Evolutionary conservation across 331 rosid species (phyloP).

Genomic region (Cucumis variabilis): DNA sequence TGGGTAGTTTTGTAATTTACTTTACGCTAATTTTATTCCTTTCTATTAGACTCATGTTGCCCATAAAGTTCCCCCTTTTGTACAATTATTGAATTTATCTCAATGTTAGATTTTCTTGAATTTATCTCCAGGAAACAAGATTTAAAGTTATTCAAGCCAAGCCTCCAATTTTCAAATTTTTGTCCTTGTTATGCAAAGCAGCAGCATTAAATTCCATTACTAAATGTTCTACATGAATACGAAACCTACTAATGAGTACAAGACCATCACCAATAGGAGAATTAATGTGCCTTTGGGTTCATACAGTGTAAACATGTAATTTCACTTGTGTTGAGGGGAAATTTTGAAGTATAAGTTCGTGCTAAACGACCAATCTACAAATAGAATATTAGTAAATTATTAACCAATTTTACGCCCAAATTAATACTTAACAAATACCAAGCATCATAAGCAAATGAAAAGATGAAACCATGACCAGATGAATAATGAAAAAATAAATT

Average conservation of each 20-base stretch:
- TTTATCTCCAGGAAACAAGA: too few species aligned
- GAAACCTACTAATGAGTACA: background rate
- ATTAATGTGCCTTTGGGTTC: background rate
- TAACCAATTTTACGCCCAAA: background rate
- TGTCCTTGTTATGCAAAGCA: background rate
- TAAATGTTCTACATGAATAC: background rate
- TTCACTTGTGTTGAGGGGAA: background rate
- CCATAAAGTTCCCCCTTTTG: too few species aligned
- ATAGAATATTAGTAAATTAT: background rate
- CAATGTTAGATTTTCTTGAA: too few species aligned
- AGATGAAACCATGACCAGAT: background rate
- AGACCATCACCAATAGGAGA: background rate
- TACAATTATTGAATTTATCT: too few species aligned
- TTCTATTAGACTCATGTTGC: too few species aligned
- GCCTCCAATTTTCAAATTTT: too few species aligned
- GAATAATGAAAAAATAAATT: background rate
- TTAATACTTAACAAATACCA: background rate
- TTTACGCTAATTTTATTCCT: too few species aligned
- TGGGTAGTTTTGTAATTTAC: too few species aligned
- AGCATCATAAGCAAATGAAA: background rate
- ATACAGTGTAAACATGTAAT: background rate
- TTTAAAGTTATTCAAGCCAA: too few species aligned
- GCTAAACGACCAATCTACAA: background rate
- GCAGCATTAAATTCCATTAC: background rate
- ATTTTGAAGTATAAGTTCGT: background rate